A percentile compares a stretch with the other conserved stretches of the same genome.
These are phyloP conservation scores for Poa pratensis DNA, from an alignment of 176 grass and related monocot genomes.

Conservation along the genomic window DNA sequence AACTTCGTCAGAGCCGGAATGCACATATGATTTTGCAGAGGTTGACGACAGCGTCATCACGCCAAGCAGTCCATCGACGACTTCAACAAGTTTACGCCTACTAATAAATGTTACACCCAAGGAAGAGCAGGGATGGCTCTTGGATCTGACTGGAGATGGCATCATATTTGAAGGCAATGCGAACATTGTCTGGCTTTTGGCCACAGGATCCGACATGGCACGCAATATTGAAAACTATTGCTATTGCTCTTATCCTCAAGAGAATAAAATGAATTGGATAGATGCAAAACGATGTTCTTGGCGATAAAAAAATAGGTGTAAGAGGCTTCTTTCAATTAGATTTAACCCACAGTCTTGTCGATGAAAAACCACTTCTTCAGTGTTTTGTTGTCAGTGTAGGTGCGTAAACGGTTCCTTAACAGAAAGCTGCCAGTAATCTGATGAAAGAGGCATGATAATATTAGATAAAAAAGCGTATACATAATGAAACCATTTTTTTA, in stretches of 20 bases:
- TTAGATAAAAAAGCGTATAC: background rate
- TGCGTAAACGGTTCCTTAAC: slow-evolving; percentile 61
- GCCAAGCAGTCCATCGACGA: slow-evolving; percentile 52
- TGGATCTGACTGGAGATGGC: slow-evolving; percentile 40
- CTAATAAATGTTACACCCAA: slow-evolving; percentile 30
- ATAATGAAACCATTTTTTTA: background rate
- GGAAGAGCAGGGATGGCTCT: slow-evolving; percentile 44
- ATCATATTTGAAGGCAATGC: slow-evolving; percentile 45
- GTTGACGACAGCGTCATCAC: slow-evolving; percentile 56
- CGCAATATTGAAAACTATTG: slow-evolving; percentile 19
- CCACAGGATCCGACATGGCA: slow-evolving; percentile 51
- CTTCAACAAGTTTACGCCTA: slow-evolving; percentile 53
- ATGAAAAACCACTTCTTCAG: slow-evolving; percentile 78
- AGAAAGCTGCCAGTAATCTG: slow-evolving; percentile 42
- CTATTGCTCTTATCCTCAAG: slow-evolving; percentile 49
- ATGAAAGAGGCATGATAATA: background rate
- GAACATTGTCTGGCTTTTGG: slow-evolving; percentile 41
- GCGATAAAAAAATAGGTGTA: slow-evolving; percentile 1
- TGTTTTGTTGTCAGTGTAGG: slow-evolving; percentile 70
- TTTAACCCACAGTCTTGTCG: slow-evolving; percentile 69
- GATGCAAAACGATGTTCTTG: slow-evolving; percentile 3
- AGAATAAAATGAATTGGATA: background rate
- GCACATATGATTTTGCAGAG: slow-evolving; percentile 38
- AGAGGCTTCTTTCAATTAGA: slow-evolving; percentile 9
- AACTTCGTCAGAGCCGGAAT: slow-evolving; percentile 38